A percentile compares a stretch with the other conserved stretches of the same genome.
Conservation (phyloP, 495 filamentous ascomycete genomes). For the Terfezia claveryi region DNA sequence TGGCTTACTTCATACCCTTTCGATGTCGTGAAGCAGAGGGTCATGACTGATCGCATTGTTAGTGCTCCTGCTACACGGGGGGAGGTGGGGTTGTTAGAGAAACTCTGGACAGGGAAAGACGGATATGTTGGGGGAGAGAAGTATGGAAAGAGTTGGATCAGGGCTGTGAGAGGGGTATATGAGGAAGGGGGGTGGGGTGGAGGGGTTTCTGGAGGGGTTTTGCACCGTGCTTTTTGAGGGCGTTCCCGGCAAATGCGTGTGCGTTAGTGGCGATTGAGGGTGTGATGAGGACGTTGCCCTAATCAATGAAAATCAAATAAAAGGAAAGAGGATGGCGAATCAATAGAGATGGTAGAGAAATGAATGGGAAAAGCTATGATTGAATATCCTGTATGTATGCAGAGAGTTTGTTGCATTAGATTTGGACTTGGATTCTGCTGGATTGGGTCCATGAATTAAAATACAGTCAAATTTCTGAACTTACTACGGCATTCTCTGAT, state of each 20-base stretch:
- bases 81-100: constrained; percentile 28
- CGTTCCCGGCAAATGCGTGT: constrained; percentile 92
- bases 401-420: too few species aligned
- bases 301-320: neutral
- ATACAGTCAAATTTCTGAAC: too few species aligned
- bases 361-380: too few species aligned
- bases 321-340: too few species aligned
- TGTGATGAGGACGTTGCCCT: constrained; percentile 50
- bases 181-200: constrained; percentile 30
- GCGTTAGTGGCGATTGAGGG: constrained; percentile 84
- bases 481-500: too few species aligned
- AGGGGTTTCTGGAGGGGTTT: constrained; percentile 34
- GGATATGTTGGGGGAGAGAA: constrained; percentile 36
- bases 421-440: too few species aligned
- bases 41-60: constrained; percentile 81
- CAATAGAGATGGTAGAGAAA: too few species aligned
- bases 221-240: constrained; percentile 73
- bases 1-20: constrained; percentile 82
- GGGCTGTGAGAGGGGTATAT: constrained; percentile 59
- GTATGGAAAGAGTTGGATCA: constrained; percentile 52
- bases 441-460: too few species aligned
- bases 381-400: too few species aligned
- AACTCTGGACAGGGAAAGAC: constrained; percentile 28
- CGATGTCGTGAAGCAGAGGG: constrained; percentile 91
- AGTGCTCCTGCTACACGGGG: constrained; percentile 56